Evolutionary conservation across 148 eudicot genomes (phyloP).

Genomic region (Salicornia ramosissima): DNA sequence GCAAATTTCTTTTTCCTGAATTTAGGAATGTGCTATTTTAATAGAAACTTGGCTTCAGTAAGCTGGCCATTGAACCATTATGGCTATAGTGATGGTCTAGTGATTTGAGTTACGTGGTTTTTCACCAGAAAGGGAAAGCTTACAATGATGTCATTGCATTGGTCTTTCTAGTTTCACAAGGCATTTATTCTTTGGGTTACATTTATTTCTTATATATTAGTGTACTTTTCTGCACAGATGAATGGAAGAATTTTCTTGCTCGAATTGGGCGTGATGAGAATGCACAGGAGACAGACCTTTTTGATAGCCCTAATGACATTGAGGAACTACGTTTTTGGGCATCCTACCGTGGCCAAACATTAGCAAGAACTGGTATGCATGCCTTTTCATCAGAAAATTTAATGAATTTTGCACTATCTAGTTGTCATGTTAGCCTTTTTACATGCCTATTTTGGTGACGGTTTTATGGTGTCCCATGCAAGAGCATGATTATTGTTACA

Average conservation of each 20-base stretch:
- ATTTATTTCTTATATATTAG: background rate
- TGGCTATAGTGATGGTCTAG: background rate
- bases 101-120: no score
- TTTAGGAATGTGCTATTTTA: no score
- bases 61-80: no score
- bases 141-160: background rate
- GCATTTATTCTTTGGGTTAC: background rate
- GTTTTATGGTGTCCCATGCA: background rate
- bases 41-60: no score
- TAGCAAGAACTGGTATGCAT: constrained; percentile 84
- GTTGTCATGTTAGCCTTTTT: background rate
- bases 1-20: no score
- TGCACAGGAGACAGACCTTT: constrained; percentile 65
- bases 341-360: constrained; percentile 90
- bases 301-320: constrained; percentile 65
- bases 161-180: background rate
- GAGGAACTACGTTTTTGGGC: constrained; percentile 97
- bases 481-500: background rate
- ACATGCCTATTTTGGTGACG: background rate
- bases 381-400: background rate
- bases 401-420: background rate
- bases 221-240: constrained; percentile 47
- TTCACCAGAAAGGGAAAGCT: no score
- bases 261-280: constrained; percentile 92
- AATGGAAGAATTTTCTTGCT: constrained; percentile 92